Conservation (phyloP, 176 grass and related monocot species). For the Chrysopogon serrulatus region DNA sequence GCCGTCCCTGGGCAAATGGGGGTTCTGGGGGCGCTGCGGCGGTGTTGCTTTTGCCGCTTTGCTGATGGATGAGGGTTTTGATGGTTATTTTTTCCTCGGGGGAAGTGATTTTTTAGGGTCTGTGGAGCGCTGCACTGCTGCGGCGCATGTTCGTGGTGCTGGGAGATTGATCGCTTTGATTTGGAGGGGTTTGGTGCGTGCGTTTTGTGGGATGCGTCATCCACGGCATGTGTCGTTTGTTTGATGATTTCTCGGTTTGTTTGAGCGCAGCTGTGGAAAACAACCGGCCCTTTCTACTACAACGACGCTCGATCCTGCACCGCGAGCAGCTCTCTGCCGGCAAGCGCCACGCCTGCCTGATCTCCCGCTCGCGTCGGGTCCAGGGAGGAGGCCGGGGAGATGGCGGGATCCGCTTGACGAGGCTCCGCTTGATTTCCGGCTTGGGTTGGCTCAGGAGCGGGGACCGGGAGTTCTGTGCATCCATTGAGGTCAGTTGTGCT, state of each 20-base stretch:
- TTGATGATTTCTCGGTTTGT: neutral
- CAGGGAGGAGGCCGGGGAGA: neutral
- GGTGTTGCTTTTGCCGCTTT: neutral
- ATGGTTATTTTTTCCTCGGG: neutral
- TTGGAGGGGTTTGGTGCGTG: neutral
- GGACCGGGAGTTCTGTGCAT: conserved; percentile 16
- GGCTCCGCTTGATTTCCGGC: neutral
- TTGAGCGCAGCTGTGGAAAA: neutral
- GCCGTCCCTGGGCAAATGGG: neutral
- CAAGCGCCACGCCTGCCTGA: neutral
- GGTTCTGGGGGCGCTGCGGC: neutral
- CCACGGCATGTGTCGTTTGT: no score
- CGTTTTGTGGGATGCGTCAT: no score
- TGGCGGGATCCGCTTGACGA: neutral
- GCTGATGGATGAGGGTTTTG: neutral
- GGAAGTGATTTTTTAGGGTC: neutral
- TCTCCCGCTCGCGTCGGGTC: neutral
- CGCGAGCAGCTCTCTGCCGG: neutral
- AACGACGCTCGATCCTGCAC: neutral
- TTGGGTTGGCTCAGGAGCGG: neutral
- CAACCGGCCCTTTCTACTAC: neutral
- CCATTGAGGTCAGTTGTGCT: conserved; percentile 50
- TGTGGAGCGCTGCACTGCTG: neutral
- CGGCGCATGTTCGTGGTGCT: neutral
- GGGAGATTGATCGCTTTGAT: neutral